Percentiles rank a stretch among this genome's conserved stretches.
Evolutionary conservation across 371 early-diverging fungal genomes (phyloP).

Genomic region (Syncephalastrum sp.): DNA sequence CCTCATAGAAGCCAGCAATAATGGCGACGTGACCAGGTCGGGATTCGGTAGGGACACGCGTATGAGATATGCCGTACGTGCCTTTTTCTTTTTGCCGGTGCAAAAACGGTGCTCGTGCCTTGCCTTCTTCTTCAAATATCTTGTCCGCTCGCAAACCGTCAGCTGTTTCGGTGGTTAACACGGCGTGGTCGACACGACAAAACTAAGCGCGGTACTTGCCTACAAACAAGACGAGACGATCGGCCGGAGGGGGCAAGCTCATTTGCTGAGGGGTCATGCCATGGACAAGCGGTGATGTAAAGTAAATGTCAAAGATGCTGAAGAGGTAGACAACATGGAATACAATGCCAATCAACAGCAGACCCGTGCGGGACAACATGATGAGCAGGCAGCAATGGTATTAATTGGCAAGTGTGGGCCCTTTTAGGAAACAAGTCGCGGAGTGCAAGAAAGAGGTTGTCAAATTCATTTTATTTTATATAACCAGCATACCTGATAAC

Average conservation of each 20-base stretch:
- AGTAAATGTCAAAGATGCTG: conserved; percentile 97
- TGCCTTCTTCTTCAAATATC: conserved; percentile 64
- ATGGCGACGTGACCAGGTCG: conserved; percentile 97
- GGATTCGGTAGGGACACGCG: conserved; percentile 96
- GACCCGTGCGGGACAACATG: conserved; percentile 48
- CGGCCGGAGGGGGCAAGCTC: conserved; percentile 77
- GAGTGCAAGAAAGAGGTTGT: no score
- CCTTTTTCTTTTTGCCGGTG: conserved; percentile 66
- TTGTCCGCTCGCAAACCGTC: conserved; percentile 95
- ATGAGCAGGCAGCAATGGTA: no score
- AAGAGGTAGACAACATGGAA: conserved; percentile 89
- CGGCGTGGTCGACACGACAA: not conserved
- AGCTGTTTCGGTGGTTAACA: conserved; percentile 41
- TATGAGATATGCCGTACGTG: conserved; percentile 92
- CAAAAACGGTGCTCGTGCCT: conserved; percentile 76
- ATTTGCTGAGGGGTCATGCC: conserved; percentile 86
- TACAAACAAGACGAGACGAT: conserved; percentile 87
- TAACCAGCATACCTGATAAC: no score
- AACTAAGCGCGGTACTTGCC: conserved; percentile 48
- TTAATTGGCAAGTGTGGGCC: no score
- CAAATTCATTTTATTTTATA: no score
- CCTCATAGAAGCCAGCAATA: conserved; percentile 97
- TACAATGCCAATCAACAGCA: conserved; percentile 76
- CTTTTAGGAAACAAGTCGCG: no score
- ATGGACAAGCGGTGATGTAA: conserved; percentile 95